Evolutionary conservation across 768 basidiomycete genomes (phyloP).

Genomic region (Auriscalpium orientale): DNA sequence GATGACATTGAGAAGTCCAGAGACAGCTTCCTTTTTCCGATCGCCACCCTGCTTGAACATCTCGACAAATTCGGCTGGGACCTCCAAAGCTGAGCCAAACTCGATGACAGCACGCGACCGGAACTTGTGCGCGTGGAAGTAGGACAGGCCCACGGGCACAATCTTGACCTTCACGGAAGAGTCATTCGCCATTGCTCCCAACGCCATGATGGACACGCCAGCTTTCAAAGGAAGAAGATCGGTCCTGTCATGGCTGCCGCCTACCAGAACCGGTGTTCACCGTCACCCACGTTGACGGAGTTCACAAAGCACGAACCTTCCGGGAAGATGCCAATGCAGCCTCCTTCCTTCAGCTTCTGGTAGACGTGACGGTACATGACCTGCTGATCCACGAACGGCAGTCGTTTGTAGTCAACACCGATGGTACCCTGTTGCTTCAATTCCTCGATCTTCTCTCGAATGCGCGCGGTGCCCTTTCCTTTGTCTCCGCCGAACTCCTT

Average conservation of each 20-base stretch:
- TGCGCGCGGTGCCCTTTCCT: slow-evolving; percentile 60
- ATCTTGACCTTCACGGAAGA: slow-evolving; percentile 83
- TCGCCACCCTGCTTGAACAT: slow-evolving; percentile 88
- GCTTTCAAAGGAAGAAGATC: slow-evolving; percentile 96
- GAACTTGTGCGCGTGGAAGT: slow-evolving; percentile 52
- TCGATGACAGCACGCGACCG: slow-evolving; percentile 96
- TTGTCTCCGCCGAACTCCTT: slow-evolving; percentile 81
- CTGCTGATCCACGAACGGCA: slow-evolving; percentile 89
- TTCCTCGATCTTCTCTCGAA: slow-evolving; percentile 63
- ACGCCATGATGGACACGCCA: slow-evolving; percentile 95
- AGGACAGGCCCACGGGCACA: slow-evolving; percentile 47
- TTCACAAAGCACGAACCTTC: slow-evolving; percentile 55
- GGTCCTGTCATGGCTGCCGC: slow-evolving; percentile 96
- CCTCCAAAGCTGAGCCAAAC: slow-evolving; percentile 85
- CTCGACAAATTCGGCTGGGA: slow-evolving; percentile 82
- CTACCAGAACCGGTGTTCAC: slow-evolving; percentile 32
- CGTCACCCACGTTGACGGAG: neutral
- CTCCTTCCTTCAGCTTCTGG: slow-evolving; percentile 74
- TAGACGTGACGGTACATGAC: slow-evolving; percentile 95
- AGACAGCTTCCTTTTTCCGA: slow-evolving; percentile 85
- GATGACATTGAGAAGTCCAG: slow-evolving; percentile 81
- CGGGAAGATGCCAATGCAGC: slow-evolving; percentile 94
- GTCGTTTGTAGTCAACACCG: slow-evolving; percentile 72
- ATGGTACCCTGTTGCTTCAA: slow-evolving; percentile 41
- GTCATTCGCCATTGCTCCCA: slow-evolving; percentile 94